Conservation (phyloP, 345 rosid genomes). For the Rhodomyrtus tomentosa region DNA sequence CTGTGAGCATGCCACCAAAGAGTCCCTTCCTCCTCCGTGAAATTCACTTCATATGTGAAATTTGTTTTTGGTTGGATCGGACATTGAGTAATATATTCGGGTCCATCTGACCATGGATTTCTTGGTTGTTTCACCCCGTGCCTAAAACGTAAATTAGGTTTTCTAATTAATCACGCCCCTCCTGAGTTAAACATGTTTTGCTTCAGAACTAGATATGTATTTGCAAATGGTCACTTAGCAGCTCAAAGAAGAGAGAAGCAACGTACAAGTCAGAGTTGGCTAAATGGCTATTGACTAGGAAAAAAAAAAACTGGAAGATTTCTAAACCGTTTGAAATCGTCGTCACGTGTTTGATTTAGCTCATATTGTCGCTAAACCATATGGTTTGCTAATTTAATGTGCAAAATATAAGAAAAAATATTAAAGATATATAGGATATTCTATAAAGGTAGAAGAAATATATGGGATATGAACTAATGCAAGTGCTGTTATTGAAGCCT, state of each 20-base stretch:
- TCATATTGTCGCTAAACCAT: too few species aligned
- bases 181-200: not conserved
- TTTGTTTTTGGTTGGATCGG: slow-evolving; percentile 23
- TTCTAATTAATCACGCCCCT: not conserved
- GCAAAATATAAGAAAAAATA: too few species aligned
- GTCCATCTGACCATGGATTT: slow-evolving; percentile 38
- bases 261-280: not conserved
- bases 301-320: too few species aligned
- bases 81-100: slow-evolving; percentile 40
- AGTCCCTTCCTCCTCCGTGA: slow-evolving; percentile 29
- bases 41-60: slow-evolving; percentile 22
- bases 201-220: not conserved
- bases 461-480: too few species aligned
- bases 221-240: not conserved
- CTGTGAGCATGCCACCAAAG: slow-evolving; percentile 53
- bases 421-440: too few species aligned
- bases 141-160: not conserved
- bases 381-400: too few species aligned
- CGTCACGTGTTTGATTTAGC: too few species aligned
- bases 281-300: too few species aligned
- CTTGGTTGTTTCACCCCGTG: slow-evolving; percentile 39
- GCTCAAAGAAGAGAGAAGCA: not conserved
- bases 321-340: too few species aligned
- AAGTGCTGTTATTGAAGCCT: too few species aligned
- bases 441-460: too few species aligned